These are phyloP conservation scores for Barnettozyma populi DNA, from an alignment of 805 yeast species.

Conservation along the genomic window DNA sequence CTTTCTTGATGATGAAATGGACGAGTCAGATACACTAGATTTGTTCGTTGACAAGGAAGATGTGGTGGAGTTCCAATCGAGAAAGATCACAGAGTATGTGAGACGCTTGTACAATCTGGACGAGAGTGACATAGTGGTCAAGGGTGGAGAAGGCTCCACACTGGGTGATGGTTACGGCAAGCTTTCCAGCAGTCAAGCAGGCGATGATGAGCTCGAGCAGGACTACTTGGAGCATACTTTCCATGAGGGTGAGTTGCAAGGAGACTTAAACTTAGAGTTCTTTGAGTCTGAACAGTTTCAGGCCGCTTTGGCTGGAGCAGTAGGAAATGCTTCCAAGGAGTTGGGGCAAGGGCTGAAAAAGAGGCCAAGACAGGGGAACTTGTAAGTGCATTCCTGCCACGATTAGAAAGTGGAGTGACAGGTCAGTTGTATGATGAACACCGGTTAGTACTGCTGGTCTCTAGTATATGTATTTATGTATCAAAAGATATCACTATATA, in stretches of 20 bases:
- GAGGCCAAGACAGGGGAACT: not conserved
- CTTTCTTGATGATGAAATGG: not conserved
- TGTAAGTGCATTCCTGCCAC: not conserved
- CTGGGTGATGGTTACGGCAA: not conserved
- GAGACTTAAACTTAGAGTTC: slow-evolving; percentile 5
- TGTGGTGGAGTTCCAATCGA: slow-evolving; percentile 47
- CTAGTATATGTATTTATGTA: no score
- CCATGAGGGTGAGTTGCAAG: not conserved
- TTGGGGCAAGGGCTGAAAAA: not conserved
- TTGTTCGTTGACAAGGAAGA: slow-evolving; percentile 39
- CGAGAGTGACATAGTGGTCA: slow-evolving; percentile 8
- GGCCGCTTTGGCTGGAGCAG: slow-evolving; percentile 3
- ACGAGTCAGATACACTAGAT: not conserved
- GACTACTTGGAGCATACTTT: not conserved
- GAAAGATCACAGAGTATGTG: slow-evolving; percentile 42
- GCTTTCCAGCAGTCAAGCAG: not conserved
- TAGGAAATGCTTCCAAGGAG: not conserved
- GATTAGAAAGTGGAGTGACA: not conserved
- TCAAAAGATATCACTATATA: no score
- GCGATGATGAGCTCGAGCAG: not conserved
- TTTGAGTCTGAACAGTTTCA: slow-evolving; percentile 3
- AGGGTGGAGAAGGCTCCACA: not conserved
- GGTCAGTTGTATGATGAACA: not conserved
- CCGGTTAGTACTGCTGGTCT: no score
- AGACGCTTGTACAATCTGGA: slow-evolving; percentile 33